Evolutionary conservation across 2,329 filamentous ascomycete genomes (phyloP), one percentile per base, ranked within the genome.

Genomic region (Camillea tinctor): DNA sequence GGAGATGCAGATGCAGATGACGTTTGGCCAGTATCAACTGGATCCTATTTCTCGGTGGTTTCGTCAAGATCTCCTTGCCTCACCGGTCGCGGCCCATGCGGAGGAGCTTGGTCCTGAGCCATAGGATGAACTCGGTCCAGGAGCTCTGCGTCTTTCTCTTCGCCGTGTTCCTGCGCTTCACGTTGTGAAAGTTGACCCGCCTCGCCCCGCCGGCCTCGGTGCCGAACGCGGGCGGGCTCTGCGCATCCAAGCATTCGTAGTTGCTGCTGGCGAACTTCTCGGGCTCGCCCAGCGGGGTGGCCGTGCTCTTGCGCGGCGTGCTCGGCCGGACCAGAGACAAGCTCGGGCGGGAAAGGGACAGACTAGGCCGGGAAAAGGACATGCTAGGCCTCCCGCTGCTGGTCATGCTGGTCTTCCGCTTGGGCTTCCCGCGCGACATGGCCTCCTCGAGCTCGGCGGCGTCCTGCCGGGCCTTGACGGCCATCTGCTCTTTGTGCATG

Each of bases 121-220:
- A 89, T 58, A 89, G 77, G 55, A 88, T 78, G 66, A 89, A 88
- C 21, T 80, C 81, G 7, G 83, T 86, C 85, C 86, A 89, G 48
- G 84, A 80, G 62, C 82, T 79, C 62, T 84, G 83, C 1, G 85
- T 88, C 75, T 83, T 85, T 66, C 79, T 80, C 76, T 88, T 88
- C 59, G 83, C 79, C 7, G 77, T 77, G 67, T 75, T 79, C 60
- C 74, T 75, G 59, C 82, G 76, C 44, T 74, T 71, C 7, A 72
- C 58, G 15, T 73, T 73, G 58, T 79, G 73, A 59, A 83, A 82
- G 15, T 74, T 73, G 19, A 80, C 76, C 2, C 78, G 76, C 19
- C 80, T 76, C 19, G 80, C 77, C 15, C 69, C 67, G 8, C 72
- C 72, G 1, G 73, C 75, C 61, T 74, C 56, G 69, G 55, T 58